Percentiles rank a stretch among this genome's conserved stretches.
Conservation (phyloP, 495 filamentous ascomycete genomes). For the Penicillium coprophilum region DNA sequence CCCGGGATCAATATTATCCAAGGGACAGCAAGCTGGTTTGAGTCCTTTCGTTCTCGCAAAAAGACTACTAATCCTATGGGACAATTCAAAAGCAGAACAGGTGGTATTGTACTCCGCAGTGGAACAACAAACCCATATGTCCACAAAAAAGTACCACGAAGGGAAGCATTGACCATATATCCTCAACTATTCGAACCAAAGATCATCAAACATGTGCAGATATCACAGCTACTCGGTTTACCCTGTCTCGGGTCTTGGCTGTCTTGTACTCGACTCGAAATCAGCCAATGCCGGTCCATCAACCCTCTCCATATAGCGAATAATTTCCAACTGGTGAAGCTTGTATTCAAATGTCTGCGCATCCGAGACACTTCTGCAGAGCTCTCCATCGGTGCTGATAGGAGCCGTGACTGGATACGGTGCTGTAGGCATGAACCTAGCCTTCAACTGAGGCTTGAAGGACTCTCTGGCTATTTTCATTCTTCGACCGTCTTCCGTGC, state of each 20-base stretch:
- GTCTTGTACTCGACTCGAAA: background rate
- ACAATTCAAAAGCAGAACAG: background rate
- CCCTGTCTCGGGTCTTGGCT: background rate
- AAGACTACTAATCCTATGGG: background rate
- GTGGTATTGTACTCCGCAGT: background rate
- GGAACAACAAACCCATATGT: background rate
- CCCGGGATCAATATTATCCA: no score
- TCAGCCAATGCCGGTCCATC: conserved; percentile 2
- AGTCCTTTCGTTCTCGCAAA: background rate
- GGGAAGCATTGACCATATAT: background rate
- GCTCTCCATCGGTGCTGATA: background rate
- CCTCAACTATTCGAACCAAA: background rate
- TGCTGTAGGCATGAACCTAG: background rate
- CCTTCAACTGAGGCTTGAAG: background rate
- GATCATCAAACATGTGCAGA: no score
- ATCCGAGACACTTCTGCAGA: conserved; percentile 1
- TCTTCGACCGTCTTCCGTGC: background rate
- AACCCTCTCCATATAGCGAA: conserved; percentile 6
- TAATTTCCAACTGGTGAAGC: conserved; percentile 11
- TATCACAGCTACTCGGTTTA: no score
- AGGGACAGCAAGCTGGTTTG: background rate
- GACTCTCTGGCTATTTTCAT: background rate
- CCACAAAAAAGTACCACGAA: background rate
- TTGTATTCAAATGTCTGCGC: conserved; percentile 7
- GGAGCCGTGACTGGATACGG: conserved; percentile 3